Evolutionary conservation across 345 rosid genomes (phyloP), one percentile per base, ranked within the genome.

Genomic region (Brassica rapa): DNA sequence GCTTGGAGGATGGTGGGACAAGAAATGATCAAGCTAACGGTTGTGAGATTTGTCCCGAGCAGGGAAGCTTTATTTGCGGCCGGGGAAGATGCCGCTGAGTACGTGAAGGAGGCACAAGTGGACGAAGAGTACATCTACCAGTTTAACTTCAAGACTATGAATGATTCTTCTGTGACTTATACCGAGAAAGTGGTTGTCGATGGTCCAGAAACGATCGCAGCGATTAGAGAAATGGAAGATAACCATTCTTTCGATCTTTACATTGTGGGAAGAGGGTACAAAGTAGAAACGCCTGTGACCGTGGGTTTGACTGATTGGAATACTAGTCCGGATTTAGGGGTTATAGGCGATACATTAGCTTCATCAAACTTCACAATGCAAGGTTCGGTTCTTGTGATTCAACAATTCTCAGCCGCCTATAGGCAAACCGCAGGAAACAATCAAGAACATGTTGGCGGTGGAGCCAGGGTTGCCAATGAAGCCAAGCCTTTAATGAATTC

Each of bases 351-450:
- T 60, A 66, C 84, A 3, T 70, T 91, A 62, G 78, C 68, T 16
- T 81, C 84, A 0, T 82, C 90, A 2, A 66, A 75, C 41, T 88
- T 86, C 49, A 77, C 88, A 1, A 80, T 62, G 72, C 84, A 77
- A 10, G 83, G 90, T 35, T 91, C 92, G 0, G 87, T 89, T 56
- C 86, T 90, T 15, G 92, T 89, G 21, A 71, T 91, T 62, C 92
- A 91, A 27, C 91, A 85, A 53, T 85, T 87, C 57, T 49, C 79
- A 10, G n/a, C 76, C 9, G 12, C 60, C 8, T 43, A 27, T 5
- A 41, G 33, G 29, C 10, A 74, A 16, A 16, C n/a, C 6, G 64
- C 24, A 46, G 81, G 8, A 15, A 59, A 71, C 51, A 66, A 78
- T 29, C 51, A 43, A 72, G 46, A 68, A 68, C 33, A 16, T 46